Base-by-base conservation (phyloP, 148 eudicot genomes). In the Nyssa sinensis region DNA sequence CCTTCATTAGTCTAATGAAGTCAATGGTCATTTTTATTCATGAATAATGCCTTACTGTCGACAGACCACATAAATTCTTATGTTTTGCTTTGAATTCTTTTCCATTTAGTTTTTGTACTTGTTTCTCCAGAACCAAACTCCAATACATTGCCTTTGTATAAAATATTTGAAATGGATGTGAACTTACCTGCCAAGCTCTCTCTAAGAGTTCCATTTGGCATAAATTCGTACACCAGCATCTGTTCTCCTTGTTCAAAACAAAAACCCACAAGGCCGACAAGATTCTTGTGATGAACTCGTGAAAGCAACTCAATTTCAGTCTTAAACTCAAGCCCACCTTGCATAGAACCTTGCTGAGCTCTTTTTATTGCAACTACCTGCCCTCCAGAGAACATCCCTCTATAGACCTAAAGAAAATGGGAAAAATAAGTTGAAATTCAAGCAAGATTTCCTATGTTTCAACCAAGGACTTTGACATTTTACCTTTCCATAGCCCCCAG, bases 401-500 rank as follows among this genome's bases (percentile, higher is more conserved):
- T 87, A 64, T 92, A 95, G 19, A 95, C 98, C 98, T 93, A 63
- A 59, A 75, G 44, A 51, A 64, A 23, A 53, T 3, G 19, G 59
- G 65, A 60, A 7, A 57, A 39, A 58, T 28, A 62, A 55, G 29
- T n/a, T 35, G 9, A 37, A 37, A 37, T 3, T 37, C 14, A 10
- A 60, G 31, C 29, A 35, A 17, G 41, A 31, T 28, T 33, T 34
- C 37, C 10, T 24, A 24, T 8, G 14, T 33, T 12, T 55, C 66
- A 71, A 2, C 53, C 65, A 31, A 61, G 27, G 39, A 41, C 3
- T 35, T 68, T 6, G 33, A 19, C 21, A n/a, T 23, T 21, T 78
- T 71, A 91, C 98, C 96, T 94, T 94, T 47, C 98, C 98, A 75
- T 94, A 94, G 74, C 98, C 98, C 70, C 98, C 98, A 28, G 88